Percentiles rank a stretch among this genome's conserved stretches.
Evolutionary conservation across 495 filamentous ascomycete species (phyloP).

Genomic region (Xylaria curta): DNA sequence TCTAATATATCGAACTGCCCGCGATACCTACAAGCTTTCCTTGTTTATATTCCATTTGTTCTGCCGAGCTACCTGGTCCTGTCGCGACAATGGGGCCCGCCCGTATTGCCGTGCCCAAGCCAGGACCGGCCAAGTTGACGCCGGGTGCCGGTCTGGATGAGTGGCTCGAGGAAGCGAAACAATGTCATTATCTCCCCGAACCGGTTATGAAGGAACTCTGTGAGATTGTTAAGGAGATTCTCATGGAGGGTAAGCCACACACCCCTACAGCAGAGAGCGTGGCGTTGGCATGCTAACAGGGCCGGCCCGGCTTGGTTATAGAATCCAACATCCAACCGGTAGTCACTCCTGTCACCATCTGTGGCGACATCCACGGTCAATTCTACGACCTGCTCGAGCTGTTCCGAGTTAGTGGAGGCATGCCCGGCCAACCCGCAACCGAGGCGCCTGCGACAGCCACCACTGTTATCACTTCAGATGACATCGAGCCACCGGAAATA

Average conservation of each 20-base stretch:
- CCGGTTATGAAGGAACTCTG: constrained; percentile 97
- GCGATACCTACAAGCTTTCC: not conserved
- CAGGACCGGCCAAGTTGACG: constrained; percentile 84
- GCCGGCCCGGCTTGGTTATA: constrained; percentile 41
- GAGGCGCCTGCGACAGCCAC: constrained; percentile 68
- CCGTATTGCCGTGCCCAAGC: constrained; percentile 69
- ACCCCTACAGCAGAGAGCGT: no score
- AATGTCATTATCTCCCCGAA: constrained; percentile 96
- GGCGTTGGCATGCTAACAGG: constrained; percentile 1
- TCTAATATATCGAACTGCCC: not conserved
- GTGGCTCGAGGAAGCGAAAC: constrained; percentile 93
- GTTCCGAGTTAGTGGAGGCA: constrained; percentile 93
- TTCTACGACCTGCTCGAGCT: constrained; percentile 98
- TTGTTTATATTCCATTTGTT: not conserved
- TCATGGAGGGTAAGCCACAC: constrained; percentile 81
- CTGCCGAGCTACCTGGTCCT: not conserved
- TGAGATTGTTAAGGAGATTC: constrained; percentile 96
- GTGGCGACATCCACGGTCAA: constrained; percentile 98
- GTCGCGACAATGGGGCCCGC: constrained; percentile 54
- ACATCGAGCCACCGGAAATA: constrained; percentile 88
- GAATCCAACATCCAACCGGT: constrained; percentile 99
- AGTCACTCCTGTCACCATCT: constrained; percentile 94
- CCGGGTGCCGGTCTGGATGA: constrained; percentile 88
- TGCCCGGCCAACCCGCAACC: constrained; percentile 78
- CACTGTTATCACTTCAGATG: constrained; percentile 77